phyloP scores from a whole-genome alignment of 805 yeast genomes.

The Starmerella bombi region DNA sequence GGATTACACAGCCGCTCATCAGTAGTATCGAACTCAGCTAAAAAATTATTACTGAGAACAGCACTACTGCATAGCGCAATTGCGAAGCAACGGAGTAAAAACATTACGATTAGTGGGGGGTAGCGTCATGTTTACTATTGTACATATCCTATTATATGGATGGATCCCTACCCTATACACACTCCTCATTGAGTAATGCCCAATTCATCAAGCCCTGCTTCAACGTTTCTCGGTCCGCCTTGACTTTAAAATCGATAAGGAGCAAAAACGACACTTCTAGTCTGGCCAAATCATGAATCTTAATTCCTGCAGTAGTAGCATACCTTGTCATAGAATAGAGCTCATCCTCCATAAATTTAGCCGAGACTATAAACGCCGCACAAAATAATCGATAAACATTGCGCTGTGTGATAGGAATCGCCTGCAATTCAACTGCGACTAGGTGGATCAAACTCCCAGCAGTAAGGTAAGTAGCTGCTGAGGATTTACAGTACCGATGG shows the following conservation, averaged over 20 bases:
- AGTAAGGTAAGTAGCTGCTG: constrained; percentile 30
- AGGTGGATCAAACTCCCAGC: constrained; percentile 28
- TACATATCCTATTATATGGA: too few species aligned
- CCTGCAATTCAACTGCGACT: constrained; percentile 24
- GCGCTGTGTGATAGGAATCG: constrained; percentile 27
- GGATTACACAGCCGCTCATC: constrained; percentile 17
- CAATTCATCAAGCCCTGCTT: constrained; percentile 3
- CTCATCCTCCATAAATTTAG: constrained; percentile 38
- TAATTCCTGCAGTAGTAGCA: constrained; percentile 37
- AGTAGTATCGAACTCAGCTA: neutral
- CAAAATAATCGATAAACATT: constrained; percentile 35
- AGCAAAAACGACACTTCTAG: constrained; percentile 41
- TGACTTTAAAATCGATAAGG: constrained; percentile 38
- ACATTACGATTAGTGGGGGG: too few species aligned
- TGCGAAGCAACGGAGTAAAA: too few species aligned
- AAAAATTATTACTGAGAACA: too few species aligned
- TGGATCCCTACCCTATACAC: too few species aligned
- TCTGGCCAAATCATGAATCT: constrained; percentile 33
- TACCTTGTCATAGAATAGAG: constrained; percentile 35
- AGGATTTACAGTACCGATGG: constrained; percentile 31
- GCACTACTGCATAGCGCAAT: too few species aligned
- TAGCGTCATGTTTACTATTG: too few species aligned
- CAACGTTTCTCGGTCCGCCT: constrained; percentile 27
- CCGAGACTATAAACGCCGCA: constrained; percentile 35
- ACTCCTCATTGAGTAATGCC: constrained; percentile 6